These are phyloP conservation scores for Pythium vanterpoolii DNA, from an alignment of 352 stramenopile genomes.

Conservation along the genomic window DNA sequence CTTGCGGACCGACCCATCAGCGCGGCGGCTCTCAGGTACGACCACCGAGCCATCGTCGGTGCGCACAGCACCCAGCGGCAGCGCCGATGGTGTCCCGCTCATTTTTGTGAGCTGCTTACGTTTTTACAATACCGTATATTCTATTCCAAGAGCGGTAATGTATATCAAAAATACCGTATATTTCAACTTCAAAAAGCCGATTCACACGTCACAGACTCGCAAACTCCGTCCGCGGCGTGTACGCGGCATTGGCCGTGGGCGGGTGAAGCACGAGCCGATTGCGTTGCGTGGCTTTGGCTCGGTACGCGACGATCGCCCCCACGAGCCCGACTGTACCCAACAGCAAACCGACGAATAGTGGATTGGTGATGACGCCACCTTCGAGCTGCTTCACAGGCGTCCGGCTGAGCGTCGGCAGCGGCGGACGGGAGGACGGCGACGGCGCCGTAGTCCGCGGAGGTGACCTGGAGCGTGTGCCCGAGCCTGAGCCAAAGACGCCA, in stretches of 20 bases:
- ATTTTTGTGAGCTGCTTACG: conserved; percentile 1
- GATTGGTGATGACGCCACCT: conserved; percentile 29
- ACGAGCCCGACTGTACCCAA: conserved; percentile 29
- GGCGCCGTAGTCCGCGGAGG: neutral
- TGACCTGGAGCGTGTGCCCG: neutral
- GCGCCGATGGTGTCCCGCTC: conserved; percentile 1
- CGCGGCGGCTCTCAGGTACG: conserved; percentile 54
- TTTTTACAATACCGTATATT: conserved; percentile 11
- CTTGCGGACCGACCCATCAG: conserved; percentile 76
- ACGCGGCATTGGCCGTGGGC: neutral
- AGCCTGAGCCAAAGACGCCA: neutral
- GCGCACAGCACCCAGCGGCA: conserved; percentile 64
- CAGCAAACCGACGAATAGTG: conserved; percentile 40
- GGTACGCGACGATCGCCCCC: conserved; percentile 26
- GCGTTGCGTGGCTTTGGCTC: conserved; percentile 21
- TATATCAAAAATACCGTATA: conserved; percentile 12
- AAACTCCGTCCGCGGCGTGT: neutral
- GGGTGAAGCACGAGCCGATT: conserved; percentile 7
- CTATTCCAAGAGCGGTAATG: too few relatives aligned
- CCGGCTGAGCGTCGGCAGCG: neutral
- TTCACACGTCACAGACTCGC: conserved; percentile 13
- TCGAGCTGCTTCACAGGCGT: neutral
- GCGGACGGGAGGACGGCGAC: neutral
- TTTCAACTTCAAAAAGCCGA: conserved; percentile 10
- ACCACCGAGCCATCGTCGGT: conserved; percentile 59